Evolutionary conservation across 805 yeast genomes (phyloP).

Genomic region (Lipomyces chichibuensis): DNA sequence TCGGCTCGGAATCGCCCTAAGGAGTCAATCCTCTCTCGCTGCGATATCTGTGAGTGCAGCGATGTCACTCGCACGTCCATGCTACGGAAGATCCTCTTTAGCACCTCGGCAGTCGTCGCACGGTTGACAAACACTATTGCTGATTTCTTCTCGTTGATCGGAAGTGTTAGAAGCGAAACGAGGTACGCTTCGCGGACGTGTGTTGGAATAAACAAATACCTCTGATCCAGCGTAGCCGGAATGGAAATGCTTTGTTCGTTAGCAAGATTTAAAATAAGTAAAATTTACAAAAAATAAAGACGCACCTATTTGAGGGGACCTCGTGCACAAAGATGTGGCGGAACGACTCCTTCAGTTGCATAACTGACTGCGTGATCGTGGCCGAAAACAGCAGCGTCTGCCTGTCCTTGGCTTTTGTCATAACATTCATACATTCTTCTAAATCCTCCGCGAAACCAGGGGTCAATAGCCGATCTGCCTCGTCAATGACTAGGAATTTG

Average conservation of each 20-base stretch:
- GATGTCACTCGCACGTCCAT: constrained; percentile 84
- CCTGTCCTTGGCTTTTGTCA: constrained; percentile 64
- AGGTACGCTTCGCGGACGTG: constrained; percentile 89
- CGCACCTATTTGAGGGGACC: constrained; percentile 5
- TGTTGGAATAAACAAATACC: constrained; percentile 77
- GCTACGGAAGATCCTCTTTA: constrained; percentile 73
- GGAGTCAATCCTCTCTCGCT: constrained; percentile 85
- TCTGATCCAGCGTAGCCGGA: constrained; percentile 68
- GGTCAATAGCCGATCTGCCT: constrained; percentile 89
- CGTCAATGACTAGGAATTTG: constrained; percentile 85
- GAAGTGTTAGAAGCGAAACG: constrained; percentile 65
- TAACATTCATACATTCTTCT: constrained; percentile 65
- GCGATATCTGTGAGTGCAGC: constrained; percentile 93
- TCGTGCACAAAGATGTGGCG: constrained; percentile 51
- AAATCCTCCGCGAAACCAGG: constrained; percentile 82
- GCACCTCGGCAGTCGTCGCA: constrained; percentile 84
- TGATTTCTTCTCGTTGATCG: constrained; percentile 64
- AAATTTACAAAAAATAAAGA: background rate
- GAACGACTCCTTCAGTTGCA: constrained; percentile 80
- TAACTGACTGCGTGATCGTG: constrained; percentile 89
- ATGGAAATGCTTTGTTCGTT: constrained; percentile 59
- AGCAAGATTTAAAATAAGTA: background rate
- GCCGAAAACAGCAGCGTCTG: constrained; percentile 95
- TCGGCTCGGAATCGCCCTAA: constrained; percentile 91
- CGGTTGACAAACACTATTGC: constrained; percentile 90